Percentiles rank a stretch among this genome's conserved stretches.
These are phyloP conservation scores for Perkinsus marinus DNA, from an alignment of 169 alveolate genomes.

Conservation along the genomic window DNA sequence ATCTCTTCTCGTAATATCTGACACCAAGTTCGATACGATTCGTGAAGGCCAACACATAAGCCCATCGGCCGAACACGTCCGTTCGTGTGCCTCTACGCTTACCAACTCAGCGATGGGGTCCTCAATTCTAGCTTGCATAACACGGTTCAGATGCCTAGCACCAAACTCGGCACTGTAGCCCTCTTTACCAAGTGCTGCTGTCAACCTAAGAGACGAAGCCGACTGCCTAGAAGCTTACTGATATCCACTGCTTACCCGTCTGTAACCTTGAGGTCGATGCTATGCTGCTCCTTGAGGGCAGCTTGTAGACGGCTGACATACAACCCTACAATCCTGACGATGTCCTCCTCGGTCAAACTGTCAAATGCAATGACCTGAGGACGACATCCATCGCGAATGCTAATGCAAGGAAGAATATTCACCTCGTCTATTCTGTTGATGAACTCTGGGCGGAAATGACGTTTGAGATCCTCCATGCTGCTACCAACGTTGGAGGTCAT, in stretches of 20 bases:
- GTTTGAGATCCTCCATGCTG: conserved; percentile 20
- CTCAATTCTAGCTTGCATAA: neutral
- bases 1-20: neutral
- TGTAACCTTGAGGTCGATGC: conserved; percentile 1
- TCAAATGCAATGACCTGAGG: neutral
- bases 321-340: neutral
- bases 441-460: conserved; percentile 66
- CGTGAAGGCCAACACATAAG: too few species aligned
- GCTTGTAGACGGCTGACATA: neutral
- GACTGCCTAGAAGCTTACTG: neutral
- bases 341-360: neutral
- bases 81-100: neutral
- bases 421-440: conserved; percentile 69
- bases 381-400: conserved; percentile 35
- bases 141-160: conserved; percentile 29
- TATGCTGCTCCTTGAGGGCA: neutral
- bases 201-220: conserved; percentile 3
- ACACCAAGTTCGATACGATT: neutral
- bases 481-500: conserved; percentile 69
- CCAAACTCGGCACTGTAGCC: conserved; percentile 30
- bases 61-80: too few species aligned
- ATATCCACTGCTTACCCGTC: conserved; percentile 5
- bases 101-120: neutral
- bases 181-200: neutral
- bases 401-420: conserved; percentile 38